phyloP scores from a whole-genome alignment of 495 filamentous ascomycete genomes.

The Parmelia sp. region DNA sequence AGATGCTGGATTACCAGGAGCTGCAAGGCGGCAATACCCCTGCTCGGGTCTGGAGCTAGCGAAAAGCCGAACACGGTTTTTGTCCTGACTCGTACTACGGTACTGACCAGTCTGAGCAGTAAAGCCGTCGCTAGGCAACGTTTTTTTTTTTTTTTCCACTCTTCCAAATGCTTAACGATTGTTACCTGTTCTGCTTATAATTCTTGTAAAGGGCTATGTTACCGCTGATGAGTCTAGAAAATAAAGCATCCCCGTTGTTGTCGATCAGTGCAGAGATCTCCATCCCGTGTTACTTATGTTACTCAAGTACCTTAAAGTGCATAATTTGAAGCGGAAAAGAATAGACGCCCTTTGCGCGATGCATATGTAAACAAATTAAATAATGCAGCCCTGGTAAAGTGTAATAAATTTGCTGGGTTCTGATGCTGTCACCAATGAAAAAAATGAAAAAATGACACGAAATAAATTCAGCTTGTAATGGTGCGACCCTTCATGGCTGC shows the following conservation, averaged over 20 bases:
- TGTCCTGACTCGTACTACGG: too few relatives aligned
- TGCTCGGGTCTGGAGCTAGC: not conserved
- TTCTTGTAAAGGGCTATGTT: not conserved
- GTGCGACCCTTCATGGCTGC: not conserved
- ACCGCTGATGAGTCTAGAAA: too few relatives aligned
- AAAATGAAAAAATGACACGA: not conserved
- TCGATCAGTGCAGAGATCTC: too few relatives aligned
- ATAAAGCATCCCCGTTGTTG: too few relatives aligned
- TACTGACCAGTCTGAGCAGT: too few relatives aligned
- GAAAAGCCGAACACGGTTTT: not conserved
- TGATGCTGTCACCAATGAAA: not conserved
- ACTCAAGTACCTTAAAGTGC: too few relatives aligned
- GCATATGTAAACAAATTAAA: not conserved
- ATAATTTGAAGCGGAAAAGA: not conserved
- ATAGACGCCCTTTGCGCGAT: conserved; percentile 1
- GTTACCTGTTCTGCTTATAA: too few relatives aligned
- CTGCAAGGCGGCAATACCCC: conserved; percentile 4
- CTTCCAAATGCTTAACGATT: too few relatives aligned
- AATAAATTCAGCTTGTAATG: not conserved
- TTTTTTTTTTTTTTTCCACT: not conserved
- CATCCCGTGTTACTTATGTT: too few relatives aligned
- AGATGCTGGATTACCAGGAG: too few relatives aligned
- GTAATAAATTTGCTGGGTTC: not conserved
- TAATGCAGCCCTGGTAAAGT: not conserved
- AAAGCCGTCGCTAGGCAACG: conserved; percentile 1